These are phyloP conservation scores for Termitomyces sp. DNA, from an alignment of 768 basidiomycete species.

Conservation along the genomic window DNA sequence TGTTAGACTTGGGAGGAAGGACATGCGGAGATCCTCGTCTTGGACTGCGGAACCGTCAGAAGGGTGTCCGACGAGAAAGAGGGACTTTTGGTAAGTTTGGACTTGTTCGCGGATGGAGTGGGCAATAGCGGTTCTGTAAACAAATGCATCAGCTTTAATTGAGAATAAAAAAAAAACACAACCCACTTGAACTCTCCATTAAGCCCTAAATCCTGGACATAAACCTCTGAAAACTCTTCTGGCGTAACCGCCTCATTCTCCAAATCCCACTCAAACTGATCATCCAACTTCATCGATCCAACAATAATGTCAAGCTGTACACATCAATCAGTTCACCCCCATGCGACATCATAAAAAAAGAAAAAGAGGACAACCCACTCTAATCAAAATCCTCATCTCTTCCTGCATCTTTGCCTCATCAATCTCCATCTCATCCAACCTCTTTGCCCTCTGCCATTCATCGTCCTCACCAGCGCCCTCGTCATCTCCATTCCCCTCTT, in stretches of 20 bases:
- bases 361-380: slow-evolving; percentile 47
- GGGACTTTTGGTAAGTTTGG: slow-evolving; percentile 85
- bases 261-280: slow-evolving; percentile 98
- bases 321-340: background rate
- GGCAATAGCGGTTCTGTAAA: slow-evolving; percentile 83
- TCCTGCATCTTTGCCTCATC: slow-evolving; percentile 67
- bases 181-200: slow-evolving; percentile 89
- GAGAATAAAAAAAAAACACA: background rate
- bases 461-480: slow-evolving; percentile 17
- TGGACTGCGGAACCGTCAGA: slow-evolving; percentile 73
- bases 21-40: slow-evolving; percentile 88
- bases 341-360: background rate
- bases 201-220: slow-evolving; percentile 83
- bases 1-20: slow-evolving; percentile 81
- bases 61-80: slow-evolving; percentile 87
- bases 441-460: slow-evolving; percentile 26
- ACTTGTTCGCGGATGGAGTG: slow-evolving; percentile 96
- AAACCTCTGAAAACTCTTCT: slow-evolving; percentile 89
- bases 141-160: background rate
- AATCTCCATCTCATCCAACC: slow-evolving; percentile 59
- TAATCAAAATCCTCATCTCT: slow-evolving; percentile 90
- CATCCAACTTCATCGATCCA: slow-evolving; percentile 88
- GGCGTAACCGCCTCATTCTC: slow-evolving; percentile 77
- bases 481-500: too few relatives aligned
- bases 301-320: slow-evolving; percentile 90